Base-by-base conservation (phyloP, 1,284 basidiomycete genomes). In the Cutaneotrichosporon cyanovorans region DNA sequence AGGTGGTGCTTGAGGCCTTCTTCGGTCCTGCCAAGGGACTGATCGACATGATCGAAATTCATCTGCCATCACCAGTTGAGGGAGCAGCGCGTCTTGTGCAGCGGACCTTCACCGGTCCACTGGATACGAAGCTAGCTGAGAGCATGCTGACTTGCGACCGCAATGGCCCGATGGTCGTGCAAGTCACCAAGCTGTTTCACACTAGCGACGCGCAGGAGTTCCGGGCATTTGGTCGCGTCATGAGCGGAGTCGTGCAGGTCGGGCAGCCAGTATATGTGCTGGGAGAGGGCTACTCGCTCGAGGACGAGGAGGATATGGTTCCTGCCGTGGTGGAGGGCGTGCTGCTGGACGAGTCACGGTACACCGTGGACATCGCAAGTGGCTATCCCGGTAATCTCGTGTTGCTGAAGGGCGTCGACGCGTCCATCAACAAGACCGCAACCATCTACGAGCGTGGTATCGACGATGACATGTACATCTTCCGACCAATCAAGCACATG, bases 291-390 rank as follows among this genome's bases (percentile, higher is more conserved):
- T 99, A 91, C 69, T 93, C 91, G 10, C 85, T 87, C 12, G 92
- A 97, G 62, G 95, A 98, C 63, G 93, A 98, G 72, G 95, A 99
- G 72, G 95, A 99, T 66, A 93, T 97, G 89, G 80, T 84, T 63
- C 81, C 83, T 54, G 83, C 81, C n/a, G 79, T 76, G 3, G 80
- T 97, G 6, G 90, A 95, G 58, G 83, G 84, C 50, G 77, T 97
- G 28, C 88, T 88, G 84, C 81, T 97, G 52, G 81, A 80, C 66
- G 87, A 97, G 75, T 82, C 92, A 18, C 79, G 95, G 59, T 98
- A 98, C 67, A 83, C 84, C 56, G 83, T 98, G 47, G 87, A 87
- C 6, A 80, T 85, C 8, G 84, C 89, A 32, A 87, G 88, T 62
- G 82, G 88, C 16, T 82, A 87, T 2, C 88, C 93, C 1, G 95